A percentile compares a stretch with the other conserved stretches of the same genome.
These are phyloP conservation scores for Colletotrichum godetiae DNA, from an alignment of 2,329 filamentous ascomycete species.

Conservation along the genomic window DNA sequence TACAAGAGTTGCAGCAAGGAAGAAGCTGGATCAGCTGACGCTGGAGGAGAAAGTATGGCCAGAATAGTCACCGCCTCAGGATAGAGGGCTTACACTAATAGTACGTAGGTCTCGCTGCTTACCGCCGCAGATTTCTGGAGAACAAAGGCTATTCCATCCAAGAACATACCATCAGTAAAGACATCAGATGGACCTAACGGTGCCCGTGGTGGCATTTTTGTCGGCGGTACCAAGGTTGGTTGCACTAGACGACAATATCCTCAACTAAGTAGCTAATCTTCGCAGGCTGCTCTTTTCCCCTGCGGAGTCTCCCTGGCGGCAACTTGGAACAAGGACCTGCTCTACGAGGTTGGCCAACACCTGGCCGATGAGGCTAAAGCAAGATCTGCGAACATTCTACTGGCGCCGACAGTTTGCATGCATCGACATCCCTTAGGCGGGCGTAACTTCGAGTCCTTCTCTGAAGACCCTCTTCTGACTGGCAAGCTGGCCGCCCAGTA, in stretches of 20 bases:
- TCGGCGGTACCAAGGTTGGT: slow-evolving; percentile 71
- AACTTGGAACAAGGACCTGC: slow-evolving; percentile 80
- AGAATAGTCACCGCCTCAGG: neutral
- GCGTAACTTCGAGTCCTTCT: slow-evolving; percentile 88
- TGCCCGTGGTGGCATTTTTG: slow-evolving; percentile 75
- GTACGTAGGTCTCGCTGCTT: slow-evolving; percentile 64
- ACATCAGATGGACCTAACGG: slow-evolving; percentile 78
- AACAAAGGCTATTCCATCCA: slow-evolving; percentile 70
- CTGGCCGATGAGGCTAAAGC: slow-evolving; percentile 79
- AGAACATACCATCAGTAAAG: slow-evolving; percentile 73
- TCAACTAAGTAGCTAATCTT: neutral
- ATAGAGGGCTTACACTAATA: neutral
- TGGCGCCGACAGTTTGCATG: slow-evolving; percentile 84
- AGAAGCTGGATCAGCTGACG: slow-evolving; percentile 63
- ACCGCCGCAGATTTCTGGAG: slow-evolving; percentile 78
- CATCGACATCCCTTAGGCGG: slow-evolving; percentile 87
- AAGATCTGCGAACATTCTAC: slow-evolving; percentile 77
- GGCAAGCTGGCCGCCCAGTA: slow-evolving; percentile 79
- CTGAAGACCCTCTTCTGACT: slow-evolving; percentile 82
- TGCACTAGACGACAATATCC: too few relatives aligned
- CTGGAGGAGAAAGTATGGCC: slow-evolving; percentile 66
- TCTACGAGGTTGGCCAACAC: slow-evolving; percentile 76
- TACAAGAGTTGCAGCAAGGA: slow-evolving; percentile 54
- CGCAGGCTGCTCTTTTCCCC: slow-evolving; percentile 79
- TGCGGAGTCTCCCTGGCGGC: slow-evolving; percentile 83